Conservation (phyloP, 1,139 yeast genomes). For the Blastobotrys illinoisensis region DNA sequence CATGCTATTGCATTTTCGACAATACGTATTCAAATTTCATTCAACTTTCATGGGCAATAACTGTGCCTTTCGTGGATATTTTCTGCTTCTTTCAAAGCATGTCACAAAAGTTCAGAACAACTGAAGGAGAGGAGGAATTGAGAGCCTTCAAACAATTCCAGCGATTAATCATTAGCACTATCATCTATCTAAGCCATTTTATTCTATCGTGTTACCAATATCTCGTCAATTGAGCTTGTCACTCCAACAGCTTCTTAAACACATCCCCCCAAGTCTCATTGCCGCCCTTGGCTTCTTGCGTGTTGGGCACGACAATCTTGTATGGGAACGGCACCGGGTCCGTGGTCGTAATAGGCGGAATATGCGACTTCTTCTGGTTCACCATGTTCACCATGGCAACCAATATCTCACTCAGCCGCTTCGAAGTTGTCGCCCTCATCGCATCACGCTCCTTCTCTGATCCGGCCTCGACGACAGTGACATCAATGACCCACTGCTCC, state of each 20-base stretch:
- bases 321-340: slow-evolving; percentile 68
- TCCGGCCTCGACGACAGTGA: slow-evolving; percentile 29
- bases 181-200: no score
- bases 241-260: slow-evolving; percentile 30
- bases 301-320: slow-evolving; percentile 32
- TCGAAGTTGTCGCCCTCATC: slow-evolving; percentile 17
- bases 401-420: slow-evolving; percentile 40
- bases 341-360: slow-evolving; percentile 68
- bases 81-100: no score
- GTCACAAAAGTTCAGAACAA: no score
- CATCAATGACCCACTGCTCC: slow-evolving; percentile 45
- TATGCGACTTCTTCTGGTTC: slow-evolving; percentile 55
- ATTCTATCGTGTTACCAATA: no score
- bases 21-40: no score
- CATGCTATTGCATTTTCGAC: no score
- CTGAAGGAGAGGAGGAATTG: no score
- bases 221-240: neutral
- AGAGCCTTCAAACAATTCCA: no score
- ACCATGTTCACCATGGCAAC: slow-evolving; percentile 45
- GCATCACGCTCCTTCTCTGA: slow-evolving; percentile 22
- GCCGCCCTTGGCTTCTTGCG: slow-evolving; percentile 9
- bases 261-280: slow-evolving; percentile 31
- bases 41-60: no score
- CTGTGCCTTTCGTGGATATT: no score
- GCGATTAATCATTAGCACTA: no score